These are phyloP conservation scores for Backusella sp. DNA, from an alignment of 192 early-diverging fungal species.

Conservation along the genomic window DNA sequence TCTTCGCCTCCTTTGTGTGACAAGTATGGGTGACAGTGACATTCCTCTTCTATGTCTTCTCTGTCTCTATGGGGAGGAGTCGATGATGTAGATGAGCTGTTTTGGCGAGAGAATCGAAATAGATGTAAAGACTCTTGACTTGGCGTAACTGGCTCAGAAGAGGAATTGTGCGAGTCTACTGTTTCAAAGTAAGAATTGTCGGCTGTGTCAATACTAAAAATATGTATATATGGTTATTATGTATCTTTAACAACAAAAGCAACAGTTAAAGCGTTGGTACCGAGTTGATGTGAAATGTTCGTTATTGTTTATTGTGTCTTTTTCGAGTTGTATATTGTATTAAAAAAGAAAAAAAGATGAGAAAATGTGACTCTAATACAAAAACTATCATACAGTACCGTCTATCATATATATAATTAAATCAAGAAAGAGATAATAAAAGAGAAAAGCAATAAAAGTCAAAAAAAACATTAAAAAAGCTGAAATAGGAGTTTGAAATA, in stretches of 20 bases:
- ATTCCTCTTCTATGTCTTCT: background rate
- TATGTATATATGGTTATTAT: background rate
- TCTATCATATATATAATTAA: constrained; percentile 1
- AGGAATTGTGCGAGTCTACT: background rate
- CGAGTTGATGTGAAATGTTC: background rate
- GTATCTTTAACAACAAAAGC: background rate
- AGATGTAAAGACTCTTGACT: background rate
- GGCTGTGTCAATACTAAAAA: background rate
- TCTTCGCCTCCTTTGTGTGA: background rate
- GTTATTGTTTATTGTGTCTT: background rate
- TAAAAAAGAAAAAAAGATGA: background rate
- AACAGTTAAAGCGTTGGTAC: background rate
- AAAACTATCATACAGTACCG: background rate
- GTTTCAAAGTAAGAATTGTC: background rate
- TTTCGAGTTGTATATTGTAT: background rate
- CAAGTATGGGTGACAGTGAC: background rate
- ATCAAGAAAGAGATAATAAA: background rate
- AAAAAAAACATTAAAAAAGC: background rate
- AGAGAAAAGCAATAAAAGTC: background rate
- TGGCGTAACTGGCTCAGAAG: background rate
- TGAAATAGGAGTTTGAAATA: no score
- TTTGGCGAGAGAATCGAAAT: background rate
- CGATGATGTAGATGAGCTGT: background rate
- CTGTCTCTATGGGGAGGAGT: background rate
- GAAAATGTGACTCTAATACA: background rate